Base-by-base conservation (phyloP, 495 filamentous ascomycete genomes). In the Penicillium psychrofluorescens region DNA sequence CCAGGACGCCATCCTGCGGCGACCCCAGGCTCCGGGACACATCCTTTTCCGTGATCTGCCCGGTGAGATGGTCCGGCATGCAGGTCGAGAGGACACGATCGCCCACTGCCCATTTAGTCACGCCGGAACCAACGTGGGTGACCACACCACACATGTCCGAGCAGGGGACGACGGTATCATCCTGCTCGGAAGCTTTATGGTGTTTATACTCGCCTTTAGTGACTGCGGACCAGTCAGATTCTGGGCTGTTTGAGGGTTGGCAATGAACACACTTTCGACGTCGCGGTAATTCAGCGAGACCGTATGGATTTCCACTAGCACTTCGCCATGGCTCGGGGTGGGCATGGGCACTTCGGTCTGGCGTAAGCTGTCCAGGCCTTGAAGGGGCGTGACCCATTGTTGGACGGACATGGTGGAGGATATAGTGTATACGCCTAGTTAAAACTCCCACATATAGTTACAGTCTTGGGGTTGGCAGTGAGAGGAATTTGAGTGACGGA, bases 141-240 rank as follows among this genome's bases (percentile, higher is more conserved):
- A 95, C 74, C 29, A 76, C 76, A 27, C 88, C 87, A 16, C 86
- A 80, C 58, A 85, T 87, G 54, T 91, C 87, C 2, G 85, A 90
- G 41, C 63, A 78, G 4, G 85, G 77, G 5, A 90, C 78, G 14
- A 90, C 70, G 31, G 71, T 72, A 13, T 74, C 44, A 8, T 62
- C 51, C 12, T 67, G 50, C 9, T 61, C 53, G 41, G 66, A 58
- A 22, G 61, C 56, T 34, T 66, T 66, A 55, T 79, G 70, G 55
- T 83, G 75, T 45, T 57, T 75, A 57, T 80, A 81, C 40, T 77
- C 62, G 43, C 77, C 77, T 50, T 71, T 76, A 42, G 61, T 63
- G 1, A 80, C 78, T 78, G 11, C 7, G 7, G 7, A 30, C 13
- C 2, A 11, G 2, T 38, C 39, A 2, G 11, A 38, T 29, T 6